Evolutionary conservation across 1,284 basidiomycete genomes (phyloP), one percentile per base, ranked within the genome.

Genomic region (Cryptococcus sp.): DNA sequence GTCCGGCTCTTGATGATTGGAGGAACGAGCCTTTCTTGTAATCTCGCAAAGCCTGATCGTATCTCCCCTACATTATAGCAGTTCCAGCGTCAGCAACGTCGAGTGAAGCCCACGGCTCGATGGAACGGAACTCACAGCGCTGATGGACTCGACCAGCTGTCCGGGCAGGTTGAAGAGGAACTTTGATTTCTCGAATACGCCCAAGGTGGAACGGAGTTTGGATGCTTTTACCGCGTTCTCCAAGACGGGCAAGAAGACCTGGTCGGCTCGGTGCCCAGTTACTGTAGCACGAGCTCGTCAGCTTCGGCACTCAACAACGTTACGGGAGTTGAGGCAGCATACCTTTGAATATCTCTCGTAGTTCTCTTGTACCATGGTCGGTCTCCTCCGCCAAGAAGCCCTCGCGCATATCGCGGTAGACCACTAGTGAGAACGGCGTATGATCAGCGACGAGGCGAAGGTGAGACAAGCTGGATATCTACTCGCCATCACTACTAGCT

Each of bases 91-190:
- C 50, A 42, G 40, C n/a, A 7, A n/a, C 20, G 13, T 19, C 3
- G 16, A 51, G 13, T n/a, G 39, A 8, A 39, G 10, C 5, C 20
- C 40, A 48, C 16, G 10, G n/a, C 54, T 30, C n/a, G 43, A 51
- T 17, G 42, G 8, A 13, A 57, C 17, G 10, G n/a, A n/a, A 82
- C 88, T 64, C 68, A 92, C 91, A 58, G 88, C 87, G 79, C 93
- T 88, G 51, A 99, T 90, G 19, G 85, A 88, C 73, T 96, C 95
- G 23, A 90, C 85, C n/a, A 99, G 84, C 47, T 89, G 88, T 22
- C 90, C 89, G 0, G 96, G 95, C 20, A 99, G 83, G 72, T 97
- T 98, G 84, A 99, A 99, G 77, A 99, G 93, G 83, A 98, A 99
- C 70, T 94, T 96, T 57, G 91, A 94, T 49, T 93, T 85, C 67